Percentiles rank a stretch among this genome's conserved stretches.
Conservation (phyloP, 169 alveolate species). For the Plasmodium gaboni region DNA sequence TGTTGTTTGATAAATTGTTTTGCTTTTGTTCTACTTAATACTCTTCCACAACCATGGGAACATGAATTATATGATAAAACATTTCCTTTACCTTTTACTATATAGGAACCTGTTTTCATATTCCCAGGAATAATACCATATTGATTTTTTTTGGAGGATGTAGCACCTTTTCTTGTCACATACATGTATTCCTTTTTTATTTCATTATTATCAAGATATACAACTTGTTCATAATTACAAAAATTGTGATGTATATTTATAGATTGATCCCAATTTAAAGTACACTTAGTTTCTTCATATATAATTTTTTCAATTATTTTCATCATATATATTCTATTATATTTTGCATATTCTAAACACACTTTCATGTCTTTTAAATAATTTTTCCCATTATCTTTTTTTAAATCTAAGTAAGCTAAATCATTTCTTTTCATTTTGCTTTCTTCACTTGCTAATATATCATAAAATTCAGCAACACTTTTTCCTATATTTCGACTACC, state of each 20-base stretch:
- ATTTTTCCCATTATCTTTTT: constrained; percentile 77
- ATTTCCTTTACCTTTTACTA: constrained; percentile 69
- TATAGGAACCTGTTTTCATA: constrained; percentile 66
- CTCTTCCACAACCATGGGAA: constrained; percentile 86
- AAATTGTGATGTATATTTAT: constrained; percentile 86
- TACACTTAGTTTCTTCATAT: constrained; percentile 64
- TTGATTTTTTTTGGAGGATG: constrained; percentile 78
- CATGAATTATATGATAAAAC: constrained; percentile 79
- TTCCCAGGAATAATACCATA: constrained; percentile 86
- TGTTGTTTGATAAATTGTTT: constrained; percentile 79
- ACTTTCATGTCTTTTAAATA: constrained; percentile 83
- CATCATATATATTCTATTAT: constrained; percentile 79
- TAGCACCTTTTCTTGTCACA: constrained; percentile 85
- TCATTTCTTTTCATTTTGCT: constrained; percentile 71
- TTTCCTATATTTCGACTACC: constrained; percentile 86
- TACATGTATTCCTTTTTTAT: constrained; percentile 79
- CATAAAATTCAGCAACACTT: constrained; percentile 84
- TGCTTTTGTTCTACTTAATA: constrained; percentile 81
- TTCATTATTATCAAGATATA: constrained; percentile 67
- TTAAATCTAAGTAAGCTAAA: constrained; percentile 67
- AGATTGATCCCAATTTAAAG: constrained; percentile 46
- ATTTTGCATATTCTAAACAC: constrained; percentile 81
- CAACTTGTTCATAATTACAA: constrained; percentile 79
- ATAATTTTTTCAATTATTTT: constrained; percentile 69
- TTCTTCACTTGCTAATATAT: constrained; percentile 77